phyloP scores from a whole-genome alignment of 148 eudicot genomes.

The Chenopodium album region DNA sequence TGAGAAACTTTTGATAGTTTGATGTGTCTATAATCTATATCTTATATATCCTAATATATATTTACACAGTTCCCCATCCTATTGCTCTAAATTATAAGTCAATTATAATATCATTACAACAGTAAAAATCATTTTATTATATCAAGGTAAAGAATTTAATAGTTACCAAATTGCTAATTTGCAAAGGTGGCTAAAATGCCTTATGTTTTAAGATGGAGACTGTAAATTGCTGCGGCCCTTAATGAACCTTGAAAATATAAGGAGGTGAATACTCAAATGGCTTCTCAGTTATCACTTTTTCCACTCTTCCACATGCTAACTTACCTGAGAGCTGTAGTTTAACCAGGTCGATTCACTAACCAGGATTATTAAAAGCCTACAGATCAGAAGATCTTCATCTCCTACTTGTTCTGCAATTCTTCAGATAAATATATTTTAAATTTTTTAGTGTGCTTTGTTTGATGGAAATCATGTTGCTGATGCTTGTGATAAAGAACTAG shows the following conservation, averaged over 20 bases:
- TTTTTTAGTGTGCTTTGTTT: background rate
- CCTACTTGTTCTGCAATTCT: background rate
- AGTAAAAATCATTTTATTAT: background rate
- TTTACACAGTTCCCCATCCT: background rate
- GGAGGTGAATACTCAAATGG: background rate
- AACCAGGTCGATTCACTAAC: background rate
- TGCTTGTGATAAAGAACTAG: background rate
- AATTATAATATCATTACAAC: background rate
- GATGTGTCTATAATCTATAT: no score
- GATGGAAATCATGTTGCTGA: background rate
- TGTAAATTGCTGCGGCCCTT: background rate
- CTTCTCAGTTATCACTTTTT: background rate
- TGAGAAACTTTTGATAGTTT: background rate
- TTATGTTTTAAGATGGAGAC: background rate
- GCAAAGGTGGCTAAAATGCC: background rate
- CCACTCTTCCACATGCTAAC: background rate
- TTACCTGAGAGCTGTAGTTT: background rate
- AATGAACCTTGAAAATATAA: background rate
- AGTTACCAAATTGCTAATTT: background rate
- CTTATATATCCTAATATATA: no score
- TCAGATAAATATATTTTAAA: no score
- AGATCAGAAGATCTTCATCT: background rate
- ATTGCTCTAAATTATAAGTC: background rate
- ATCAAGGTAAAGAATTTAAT: no score
- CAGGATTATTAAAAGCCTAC: background rate